Evolutionary conservation across 2,329 filamentous ascomycete genomes (phyloP).

Genomic region (Xylariaceae sp.): DNA sequence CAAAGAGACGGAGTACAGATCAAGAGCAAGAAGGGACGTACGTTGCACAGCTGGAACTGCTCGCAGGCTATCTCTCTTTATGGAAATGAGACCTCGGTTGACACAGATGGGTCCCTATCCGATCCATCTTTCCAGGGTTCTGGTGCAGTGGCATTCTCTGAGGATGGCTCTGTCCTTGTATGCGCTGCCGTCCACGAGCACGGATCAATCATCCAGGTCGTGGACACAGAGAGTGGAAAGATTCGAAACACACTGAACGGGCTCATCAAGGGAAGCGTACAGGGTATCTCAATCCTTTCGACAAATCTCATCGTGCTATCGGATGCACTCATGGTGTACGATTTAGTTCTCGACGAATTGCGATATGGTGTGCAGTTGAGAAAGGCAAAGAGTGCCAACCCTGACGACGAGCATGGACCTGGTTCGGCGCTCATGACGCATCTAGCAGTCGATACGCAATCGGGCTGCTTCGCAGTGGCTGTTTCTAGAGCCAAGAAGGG

Average conservation of each 20-base stretch:
- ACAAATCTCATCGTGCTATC: constrained; percentile 72
- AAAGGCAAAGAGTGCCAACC: constrained; percentile 24
- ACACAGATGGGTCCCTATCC: constrained; percentile 26
- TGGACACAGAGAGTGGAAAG: constrained; percentile 65
- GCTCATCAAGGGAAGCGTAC: constrained; percentile 59
- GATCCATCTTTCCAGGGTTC: constrained; percentile 37
- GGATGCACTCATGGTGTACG: constrained; percentile 69
- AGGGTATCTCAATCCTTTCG: constrained; percentile 65
- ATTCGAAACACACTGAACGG: constrained; percentile 63
- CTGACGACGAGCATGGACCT: constrained; percentile 30
- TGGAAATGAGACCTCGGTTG: constrained; percentile 36
- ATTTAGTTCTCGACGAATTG: constrained; percentile 73
- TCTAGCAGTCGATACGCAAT: constrained; percentile 64
- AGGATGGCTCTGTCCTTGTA: constrained; percentile 79
- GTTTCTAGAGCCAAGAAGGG: constrained; percentile 35
- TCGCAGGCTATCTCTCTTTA: constrained; percentile 51
- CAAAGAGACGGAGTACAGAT: constrained; percentile 62
- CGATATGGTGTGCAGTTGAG: constrained; percentile 58
- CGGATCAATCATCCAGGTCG: constrained; percentile 63
- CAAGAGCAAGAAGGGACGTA: constrained; percentile 52
- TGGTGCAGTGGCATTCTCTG: constrained; percentile 70
- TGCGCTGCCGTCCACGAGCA: constrained; percentile 53
- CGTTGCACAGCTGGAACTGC: constrained; percentile 70
- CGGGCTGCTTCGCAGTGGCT: constrained; percentile 61
- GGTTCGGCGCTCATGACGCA: constrained; percentile 48